Evolutionary conservation across 2,329 filamentous ascomycete species (phyloP).

Genomic region (Hymenoscyphus fructigenus): DNA sequence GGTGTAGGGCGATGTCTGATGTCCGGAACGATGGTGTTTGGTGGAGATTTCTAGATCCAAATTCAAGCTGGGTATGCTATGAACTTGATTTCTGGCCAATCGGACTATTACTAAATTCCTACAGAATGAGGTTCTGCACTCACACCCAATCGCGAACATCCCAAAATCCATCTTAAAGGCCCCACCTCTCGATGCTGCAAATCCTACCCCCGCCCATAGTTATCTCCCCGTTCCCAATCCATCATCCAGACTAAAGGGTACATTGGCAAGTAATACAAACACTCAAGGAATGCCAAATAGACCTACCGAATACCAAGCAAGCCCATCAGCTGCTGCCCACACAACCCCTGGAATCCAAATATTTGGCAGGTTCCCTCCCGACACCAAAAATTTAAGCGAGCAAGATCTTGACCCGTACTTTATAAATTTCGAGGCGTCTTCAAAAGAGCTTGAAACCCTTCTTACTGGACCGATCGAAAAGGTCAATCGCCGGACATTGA

Average conservation of each 20-base stretch:
- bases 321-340: slow-evolving; percentile 55
- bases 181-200: slow-evolving; percentile 92
- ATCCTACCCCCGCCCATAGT: slow-evolving; percentile 80
- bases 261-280: slow-evolving; percentile 41
- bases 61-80: slow-evolving; percentile 86
- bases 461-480: slow-evolving; percentile 95
- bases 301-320: slow-evolving; percentile 49
- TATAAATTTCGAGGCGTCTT: slow-evolving; percentile 86
- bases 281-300: slow-evolving; percentile 53
- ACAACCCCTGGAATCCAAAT: slow-evolving; percentile 59
- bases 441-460: slow-evolving; percentile 84
- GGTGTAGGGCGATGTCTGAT: slow-evolving; percentile 89
- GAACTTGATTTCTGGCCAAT: not conserved
- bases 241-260: slow-evolving; percentile 76
- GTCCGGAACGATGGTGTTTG: slow-evolving; percentile 91
- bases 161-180: slow-evolving; percentile 94
- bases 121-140: slow-evolving; percentile 91
- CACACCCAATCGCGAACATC: slow-evolving; percentile 84
- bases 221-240: slow-evolving; percentile 83
- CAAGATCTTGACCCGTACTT: slow-evolving; percentile 96
- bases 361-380: slow-evolving; percentile 79
- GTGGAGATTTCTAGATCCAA: slow-evolving; percentile 97
- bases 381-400: slow-evolving; percentile 74
- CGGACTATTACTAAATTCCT: slow-evolving; percentile 22
- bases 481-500: slow-evolving; percentile 85